Evolutionary conservation across 805 yeast genomes (phyloP), one percentile per base, ranked within the genome.

Genomic region (Saccharomyces paradoxus): DNA sequence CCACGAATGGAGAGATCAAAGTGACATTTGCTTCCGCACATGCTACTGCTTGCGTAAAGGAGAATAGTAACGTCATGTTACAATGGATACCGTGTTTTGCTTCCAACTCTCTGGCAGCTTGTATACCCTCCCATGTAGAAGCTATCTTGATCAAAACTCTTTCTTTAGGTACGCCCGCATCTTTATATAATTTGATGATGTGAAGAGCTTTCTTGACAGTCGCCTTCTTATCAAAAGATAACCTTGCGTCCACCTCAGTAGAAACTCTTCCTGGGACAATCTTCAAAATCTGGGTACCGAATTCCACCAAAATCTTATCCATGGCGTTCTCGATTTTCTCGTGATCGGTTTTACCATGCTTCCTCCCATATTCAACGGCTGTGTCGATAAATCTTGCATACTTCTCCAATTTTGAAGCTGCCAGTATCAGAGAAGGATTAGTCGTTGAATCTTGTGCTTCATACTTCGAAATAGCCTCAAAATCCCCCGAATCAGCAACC

Each of bases 381-480:
- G 81, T 80, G 72, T 94, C 98, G 62, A 94, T 87, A 72, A 94
- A 80, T 70, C 83, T 80, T 56, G 96, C 86, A 77, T 94, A 94
- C 71, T 86, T 90, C 47, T 90, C 75, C 78, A 90, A 88, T 77
- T 86, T 88, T 55, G 98, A 71, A 56, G 99, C 99, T 61, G 98
- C 98, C 66, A 94, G 79, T 68, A 94, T 92, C 78, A 94, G 81
- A 48, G 98, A 90, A 63, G 99, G 99, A 81, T 94, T 94, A 72
- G 99, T 94, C 66, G 99, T 94, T 63, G 99, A 96, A 76, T 94
- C 99, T 80, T 94, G 98, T 63, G 99, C 99, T 66, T 94, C 89
- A 80, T 87, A 94, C 77, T 91, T 89, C 71, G 97, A 97, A 72
- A 94, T 94, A 61, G 94, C 86, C 75, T 89, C 97, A 73, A 94